Evolutionary conservation across 441 rosid genomes (phyloP).

Genomic region (Gossypium armourianum): DNA sequence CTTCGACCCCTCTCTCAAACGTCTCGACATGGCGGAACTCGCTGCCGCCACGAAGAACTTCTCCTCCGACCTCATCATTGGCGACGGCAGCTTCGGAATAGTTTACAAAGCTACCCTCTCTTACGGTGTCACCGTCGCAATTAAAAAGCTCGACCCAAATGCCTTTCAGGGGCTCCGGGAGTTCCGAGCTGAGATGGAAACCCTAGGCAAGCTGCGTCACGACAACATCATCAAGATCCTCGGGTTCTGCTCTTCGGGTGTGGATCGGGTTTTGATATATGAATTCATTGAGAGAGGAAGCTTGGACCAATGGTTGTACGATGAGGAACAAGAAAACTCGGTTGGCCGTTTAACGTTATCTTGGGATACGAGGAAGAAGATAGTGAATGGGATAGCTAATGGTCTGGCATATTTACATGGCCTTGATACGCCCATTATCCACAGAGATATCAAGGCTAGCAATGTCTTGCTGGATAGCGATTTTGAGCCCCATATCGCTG

Average conservation of each 20-base stretch:
- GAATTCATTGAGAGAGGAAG: slow-evolving; percentile 64
- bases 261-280: slow-evolving; percentile 56
- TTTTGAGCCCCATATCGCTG: slow-evolving; percentile 58
- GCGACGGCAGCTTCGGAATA: slow-evolving; percentile 78
- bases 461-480: slow-evolving; percentile 46
- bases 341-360: slow-evolving; percentile 23
- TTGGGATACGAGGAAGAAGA: slow-evolving; percentile 45
- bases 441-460: slow-evolving; percentile 71
- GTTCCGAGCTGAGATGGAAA: slow-evolving; percentile 76
- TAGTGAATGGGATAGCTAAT: slow-evolving; percentile 44
- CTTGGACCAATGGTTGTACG: slow-evolving; percentile 72
- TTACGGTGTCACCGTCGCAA: slow-evolving; percentile 53
- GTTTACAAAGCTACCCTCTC: slow-evolving; percentile 55
- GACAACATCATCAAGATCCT: slow-evolving; percentile 55
- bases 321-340: slow-evolving; percentile 1
- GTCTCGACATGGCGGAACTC: slow-evolving; percentile 61
- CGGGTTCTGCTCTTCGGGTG: slow-evolving; percentile 56
- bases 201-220: slow-evolving; percentile 49
- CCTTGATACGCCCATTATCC: slow-evolving; percentile 53
- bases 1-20: slow-evolving; percentile 47
- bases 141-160: slow-evolving; percentile 59
- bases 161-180: slow-evolving; percentile 81
- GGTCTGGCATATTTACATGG: slow-evolving; percentile 66
- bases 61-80: slow-evolving; percentile 55
- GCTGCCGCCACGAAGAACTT: slow-evolving; percentile 46